Conservation (phyloP, 1,284 basidiomycete genomes). For the Vanrija humicola region DNA sequence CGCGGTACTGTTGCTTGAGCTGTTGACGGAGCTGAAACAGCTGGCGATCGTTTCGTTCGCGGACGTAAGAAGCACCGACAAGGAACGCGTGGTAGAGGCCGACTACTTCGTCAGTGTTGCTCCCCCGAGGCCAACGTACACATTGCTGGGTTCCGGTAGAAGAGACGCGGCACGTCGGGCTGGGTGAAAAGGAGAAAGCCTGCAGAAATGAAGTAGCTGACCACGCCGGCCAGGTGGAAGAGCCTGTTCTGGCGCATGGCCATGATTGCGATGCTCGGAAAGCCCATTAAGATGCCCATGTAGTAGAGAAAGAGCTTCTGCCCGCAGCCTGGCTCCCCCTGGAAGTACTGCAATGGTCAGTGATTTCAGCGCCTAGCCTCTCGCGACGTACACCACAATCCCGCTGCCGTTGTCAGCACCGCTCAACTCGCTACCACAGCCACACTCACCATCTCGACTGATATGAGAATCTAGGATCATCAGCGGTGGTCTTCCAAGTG, state of each 20-base stretch:
- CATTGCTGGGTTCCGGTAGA: constrained; percentile 40
- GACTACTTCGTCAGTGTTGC: constrained; percentile 20
- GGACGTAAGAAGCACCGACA: constrained; percentile 42
- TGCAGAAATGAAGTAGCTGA: constrained; percentile 56
- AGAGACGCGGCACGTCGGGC: constrained; percentile 50
- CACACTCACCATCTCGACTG: too few species aligned
- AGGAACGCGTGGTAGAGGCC: constrained; percentile 43
- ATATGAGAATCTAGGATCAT: too few species aligned
- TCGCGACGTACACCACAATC: too few species aligned
- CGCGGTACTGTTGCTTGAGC: constrained; percentile 67
- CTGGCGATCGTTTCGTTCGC: constrained; percentile 57
- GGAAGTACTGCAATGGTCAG: too few species aligned
- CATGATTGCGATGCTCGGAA: constrained; percentile 72
- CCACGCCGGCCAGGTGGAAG: constrained; percentile 59
- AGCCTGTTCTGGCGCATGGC: constrained; percentile 66
- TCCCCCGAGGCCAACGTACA: constrained; percentile 19
- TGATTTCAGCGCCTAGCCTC: too few species aligned
- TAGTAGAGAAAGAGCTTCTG: constrained; percentile 23
- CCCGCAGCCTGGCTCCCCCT: not conserved
- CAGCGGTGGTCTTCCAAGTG: too few species aligned
- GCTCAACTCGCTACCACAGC: too few species aligned
- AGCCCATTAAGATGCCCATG: constrained; percentile 53
- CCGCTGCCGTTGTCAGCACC: too few species aligned
- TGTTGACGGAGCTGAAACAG: constrained; percentile 62
- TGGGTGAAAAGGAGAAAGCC: not conserved